Conservation (phyloP, 2,329 filamentous ascomycete genomes). For the Diaporthe batatas region DNA sequence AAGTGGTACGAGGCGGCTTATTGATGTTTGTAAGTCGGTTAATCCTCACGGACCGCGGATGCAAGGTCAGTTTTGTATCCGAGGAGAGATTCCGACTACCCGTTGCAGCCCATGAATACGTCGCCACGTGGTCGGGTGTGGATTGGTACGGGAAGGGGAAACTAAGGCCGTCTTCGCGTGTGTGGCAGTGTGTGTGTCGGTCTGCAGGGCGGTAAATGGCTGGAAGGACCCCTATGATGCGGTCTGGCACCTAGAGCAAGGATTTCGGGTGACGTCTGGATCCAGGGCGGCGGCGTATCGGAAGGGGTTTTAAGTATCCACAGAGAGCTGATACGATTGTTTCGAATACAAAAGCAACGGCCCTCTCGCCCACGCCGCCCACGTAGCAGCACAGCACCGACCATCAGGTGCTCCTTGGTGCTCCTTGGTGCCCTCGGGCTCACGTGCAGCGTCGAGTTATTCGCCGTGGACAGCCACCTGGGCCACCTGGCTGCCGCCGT, state of each 20-base stretch:
- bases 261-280: background rate
- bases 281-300: constrained; percentile 24
- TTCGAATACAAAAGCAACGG: constrained; percentile 21
- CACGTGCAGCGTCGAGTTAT: background rate
- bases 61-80: constrained; percentile 11
- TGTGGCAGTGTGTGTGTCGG: constrained; percentile 9
- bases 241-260: constrained; percentile 4
- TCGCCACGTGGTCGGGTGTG: constrained; percentile 29
- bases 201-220: constrained; percentile 30
- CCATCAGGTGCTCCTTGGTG: constrained; percentile 19
- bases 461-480: background rate
- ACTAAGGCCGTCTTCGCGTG: background rate
- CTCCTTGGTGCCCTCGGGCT: background rate
- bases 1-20: background rate
- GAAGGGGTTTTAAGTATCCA: constrained; percentile 29
- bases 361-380: constrained; percentile 15
- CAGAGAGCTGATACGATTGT: constrained; percentile 26
- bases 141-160: background rate
- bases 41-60: background rate
- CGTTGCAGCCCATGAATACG: background rate
- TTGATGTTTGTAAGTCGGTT: background rate
- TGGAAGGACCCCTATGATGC: constrained; percentile 9
- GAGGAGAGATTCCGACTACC: background rate
- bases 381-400: background rate
- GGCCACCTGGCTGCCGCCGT: background rate